A percentile compares a stretch with the other conserved stretches of the same genome.
phyloP scores from a whole-genome alignment of 169 alveolate species.

The Plasmodium coatneyi region DNA sequence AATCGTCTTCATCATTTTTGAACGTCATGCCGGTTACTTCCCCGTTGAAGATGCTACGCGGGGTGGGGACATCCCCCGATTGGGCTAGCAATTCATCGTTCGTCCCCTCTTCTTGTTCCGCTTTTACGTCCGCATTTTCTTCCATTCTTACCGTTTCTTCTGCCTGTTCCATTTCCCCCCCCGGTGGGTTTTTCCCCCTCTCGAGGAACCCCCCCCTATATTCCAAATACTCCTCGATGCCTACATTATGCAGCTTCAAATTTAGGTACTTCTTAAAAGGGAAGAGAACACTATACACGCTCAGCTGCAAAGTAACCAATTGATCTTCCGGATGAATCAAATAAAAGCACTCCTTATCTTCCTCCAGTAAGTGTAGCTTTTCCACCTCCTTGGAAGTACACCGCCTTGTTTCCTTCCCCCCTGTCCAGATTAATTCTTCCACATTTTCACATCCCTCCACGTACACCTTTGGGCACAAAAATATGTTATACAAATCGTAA shows the following conservation, averaged over 20 bases:
- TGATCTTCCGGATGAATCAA: conserved; percentile 59
- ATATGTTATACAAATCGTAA: conserved; percentile 47
- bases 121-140: neutral
- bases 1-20: conserved; percentile 15
- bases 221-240: conserved; percentile 3
- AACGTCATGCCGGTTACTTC: conserved; percentile 14
- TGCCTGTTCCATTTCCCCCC: neutral
- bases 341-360: conserved; percentile 50
- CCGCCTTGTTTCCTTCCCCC: neutral
- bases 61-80: neutral
- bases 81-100: neutral
- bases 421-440: conserved; percentile 17
- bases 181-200: neutral
- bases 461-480: conserved; percentile 68
- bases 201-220: neutral
- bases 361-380: conserved; percentile 15
- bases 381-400: conserved; percentile 10
- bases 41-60: conserved; percentile 9
- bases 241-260: conserved; percentile 27
- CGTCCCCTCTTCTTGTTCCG: neutral
- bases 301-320: conserved; percentile 19
- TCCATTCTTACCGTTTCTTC: neutral
- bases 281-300: conserved; percentile 44
- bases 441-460: conserved; percentile 9
- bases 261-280: conserved; percentile 63